Evolutionary conservation across 116 monocot genomes (phyloP), one percentile per base, ranked within the genome.

Genomic region (Thalassia testudinum): DNA sequence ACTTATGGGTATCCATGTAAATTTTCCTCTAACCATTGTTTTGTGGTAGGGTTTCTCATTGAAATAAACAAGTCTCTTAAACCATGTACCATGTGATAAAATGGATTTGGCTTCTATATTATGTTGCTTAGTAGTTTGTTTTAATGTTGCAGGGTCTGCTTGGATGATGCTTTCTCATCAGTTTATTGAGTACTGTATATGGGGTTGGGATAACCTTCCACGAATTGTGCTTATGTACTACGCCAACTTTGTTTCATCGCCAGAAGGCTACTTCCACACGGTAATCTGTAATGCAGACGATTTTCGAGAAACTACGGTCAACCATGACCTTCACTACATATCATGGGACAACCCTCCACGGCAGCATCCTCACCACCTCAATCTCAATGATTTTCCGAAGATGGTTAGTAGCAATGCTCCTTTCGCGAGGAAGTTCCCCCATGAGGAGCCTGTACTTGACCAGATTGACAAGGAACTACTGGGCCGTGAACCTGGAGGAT

Each of bases 361-460:
- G 55, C 77, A 77, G 62, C 77, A 77, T 34, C 77, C 77, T 42
- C 77, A 77, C 59, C 42, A 63, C 34, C 71, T 77, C 57, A 58
- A 62, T 21, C 14, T 60, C 47, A n/a, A 20, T 5, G 72, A 77
- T 49, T 56, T 71, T 58, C 18, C 57, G 14, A 45, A 48, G n/a
- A 77, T 77, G 77, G 28, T 71, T 10, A 45, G 42, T 47, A 77
- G 71, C 49, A 67, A 71, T 37, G 77, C 77, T 14, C 77, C 77
- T 6, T 77, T 77, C 38, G 77, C 67, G 1, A 56, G 77, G 34
- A 77, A 77, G 54, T 71, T 77, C 54, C 66, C 24, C 6, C 26
- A 54, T 0, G 42, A 71, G 5, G 71, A 71, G 26, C 63, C 63
- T 0, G 72, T 77, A 11, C 68, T 77, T 14, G 67, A 77, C 23